phyloP scores from a whole-genome alignment of 1,284 basidiomycete genomes.

The Psilocybe mexicana region DNA sequence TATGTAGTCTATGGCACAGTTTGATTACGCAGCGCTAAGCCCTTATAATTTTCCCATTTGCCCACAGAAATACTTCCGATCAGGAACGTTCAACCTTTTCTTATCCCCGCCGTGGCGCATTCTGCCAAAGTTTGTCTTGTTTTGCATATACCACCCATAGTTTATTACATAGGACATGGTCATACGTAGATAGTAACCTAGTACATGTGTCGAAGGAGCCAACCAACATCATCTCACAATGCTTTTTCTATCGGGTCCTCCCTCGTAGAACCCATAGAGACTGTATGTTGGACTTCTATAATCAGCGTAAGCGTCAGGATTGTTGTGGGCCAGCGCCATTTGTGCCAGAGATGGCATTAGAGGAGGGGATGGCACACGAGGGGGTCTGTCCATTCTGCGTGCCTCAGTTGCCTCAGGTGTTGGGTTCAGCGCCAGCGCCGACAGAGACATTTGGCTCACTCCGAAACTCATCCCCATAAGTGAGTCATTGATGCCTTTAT shows the following conservation, averaged over 20 bases:
- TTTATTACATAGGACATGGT: no score
- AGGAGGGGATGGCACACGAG: conserved; percentile 74
- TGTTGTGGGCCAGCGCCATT: conserved; percentile 68
- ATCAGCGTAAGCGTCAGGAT: conserved; percentile 59
- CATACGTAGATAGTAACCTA: neutral
- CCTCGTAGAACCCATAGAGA: conserved; percentile 71
- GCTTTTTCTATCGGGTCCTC: conserved; percentile 54
- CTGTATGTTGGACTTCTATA: conserved; percentile 82
- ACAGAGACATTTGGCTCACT: conserved; percentile 28
- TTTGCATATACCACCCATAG: no score
- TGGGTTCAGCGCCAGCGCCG: conserved; percentile 17
- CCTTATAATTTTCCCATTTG: neutral
- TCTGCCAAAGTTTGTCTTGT: no score
- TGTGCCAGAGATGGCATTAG: conserved; percentile 72
- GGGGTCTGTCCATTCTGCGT: conserved; percentile 59
- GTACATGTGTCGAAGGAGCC: neutral
- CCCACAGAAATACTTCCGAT: neutral
- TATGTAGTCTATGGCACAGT: neutral
- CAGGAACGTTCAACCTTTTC: no score
- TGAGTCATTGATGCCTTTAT: conserved; percentile 7
- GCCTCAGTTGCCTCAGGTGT: conserved; percentile 5
- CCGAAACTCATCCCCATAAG: conserved; percentile 30
- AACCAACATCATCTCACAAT: conserved; percentile 29
- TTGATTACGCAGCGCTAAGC: conserved; percentile 16
- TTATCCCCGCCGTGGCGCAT: no score